Conservation (phyloP, 1,284 basidiomycete species). For the Fomes fomentarius region DNA sequence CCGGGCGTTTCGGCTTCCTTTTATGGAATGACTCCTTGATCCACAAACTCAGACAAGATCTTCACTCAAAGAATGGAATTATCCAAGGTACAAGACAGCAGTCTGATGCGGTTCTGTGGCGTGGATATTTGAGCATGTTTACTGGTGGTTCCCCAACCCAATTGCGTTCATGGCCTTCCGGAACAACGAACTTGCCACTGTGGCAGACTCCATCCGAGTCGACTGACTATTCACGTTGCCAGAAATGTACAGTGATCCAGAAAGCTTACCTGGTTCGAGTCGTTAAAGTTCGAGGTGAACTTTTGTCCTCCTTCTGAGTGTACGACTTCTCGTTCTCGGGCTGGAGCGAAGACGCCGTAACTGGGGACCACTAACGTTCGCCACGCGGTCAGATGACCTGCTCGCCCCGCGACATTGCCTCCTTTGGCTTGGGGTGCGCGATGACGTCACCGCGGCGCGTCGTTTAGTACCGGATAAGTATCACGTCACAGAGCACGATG, state of each 20-base stretch:
- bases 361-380: too few relatives aligned
- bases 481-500: too few relatives aligned
- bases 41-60: too few relatives aligned
- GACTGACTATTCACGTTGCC: background rate
- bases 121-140: background rate
- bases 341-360: constrained; percentile 36
- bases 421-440: too few relatives aligned
- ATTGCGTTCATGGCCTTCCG: constrained; percentile 33
- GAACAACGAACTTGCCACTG: constrained; percentile 28
- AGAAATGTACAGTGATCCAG: background rate
- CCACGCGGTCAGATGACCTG: constrained; percentile 12
- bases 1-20: too few relatives aligned
- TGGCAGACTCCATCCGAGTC: background rate
- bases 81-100: background rate
- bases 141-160: constrained; percentile 24
- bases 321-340: constrained; percentile 50
- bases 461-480: too few relatives aligned
- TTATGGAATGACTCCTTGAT: too few relatives aligned
- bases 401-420: too few relatives aligned
- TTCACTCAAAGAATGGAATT: too few relatives aligned
- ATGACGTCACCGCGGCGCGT: too few relatives aligned
- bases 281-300: constrained; percentile 44
- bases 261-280: constrained; percentile 27
- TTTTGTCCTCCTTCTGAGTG: constrained; percentile 52
- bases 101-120: background rate